phyloP scores from a whole-genome alignment of 495 filamentous ascomycete genomes.

The Copromyces sp. region DNA sequence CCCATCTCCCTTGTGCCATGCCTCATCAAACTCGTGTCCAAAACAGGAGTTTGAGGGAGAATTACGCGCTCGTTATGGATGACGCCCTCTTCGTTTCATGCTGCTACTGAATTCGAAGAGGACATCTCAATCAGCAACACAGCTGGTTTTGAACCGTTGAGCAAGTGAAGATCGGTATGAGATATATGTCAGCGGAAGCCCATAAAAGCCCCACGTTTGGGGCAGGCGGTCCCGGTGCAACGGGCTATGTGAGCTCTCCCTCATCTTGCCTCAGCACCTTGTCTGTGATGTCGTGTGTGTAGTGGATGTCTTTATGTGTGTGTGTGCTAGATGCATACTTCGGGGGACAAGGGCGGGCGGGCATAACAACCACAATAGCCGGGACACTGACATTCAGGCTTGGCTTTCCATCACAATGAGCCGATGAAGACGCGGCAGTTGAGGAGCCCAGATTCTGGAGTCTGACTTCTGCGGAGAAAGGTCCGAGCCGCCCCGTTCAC shows the following conservation, averaged over 20 bases:
- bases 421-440: background rate
- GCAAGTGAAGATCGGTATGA: background rate
- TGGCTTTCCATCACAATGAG: background rate
- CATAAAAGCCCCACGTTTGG: background rate
- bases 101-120: background rate
- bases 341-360: background rate
- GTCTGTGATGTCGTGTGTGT: background rate
- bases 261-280: background rate
- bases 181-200: background rate
- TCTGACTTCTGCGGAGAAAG: background rate
- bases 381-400: background rate
- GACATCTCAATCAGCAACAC: background rate
- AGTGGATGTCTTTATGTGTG: background rate
- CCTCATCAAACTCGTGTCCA: background rate
- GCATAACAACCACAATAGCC: background rate
- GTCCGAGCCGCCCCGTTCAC: background rate
- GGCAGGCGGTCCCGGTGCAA: background rate
- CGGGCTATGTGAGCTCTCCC: background rate
- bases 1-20: background rate
- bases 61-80: background rate
- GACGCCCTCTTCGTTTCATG: background rate
- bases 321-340: background rate
- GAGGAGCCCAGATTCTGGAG: background rate
- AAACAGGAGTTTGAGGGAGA: background rate
- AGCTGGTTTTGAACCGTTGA: background rate